Conservation (phyloP, 2,329 filamentous ascomycete species). For the Claviceps sp. region DNA sequence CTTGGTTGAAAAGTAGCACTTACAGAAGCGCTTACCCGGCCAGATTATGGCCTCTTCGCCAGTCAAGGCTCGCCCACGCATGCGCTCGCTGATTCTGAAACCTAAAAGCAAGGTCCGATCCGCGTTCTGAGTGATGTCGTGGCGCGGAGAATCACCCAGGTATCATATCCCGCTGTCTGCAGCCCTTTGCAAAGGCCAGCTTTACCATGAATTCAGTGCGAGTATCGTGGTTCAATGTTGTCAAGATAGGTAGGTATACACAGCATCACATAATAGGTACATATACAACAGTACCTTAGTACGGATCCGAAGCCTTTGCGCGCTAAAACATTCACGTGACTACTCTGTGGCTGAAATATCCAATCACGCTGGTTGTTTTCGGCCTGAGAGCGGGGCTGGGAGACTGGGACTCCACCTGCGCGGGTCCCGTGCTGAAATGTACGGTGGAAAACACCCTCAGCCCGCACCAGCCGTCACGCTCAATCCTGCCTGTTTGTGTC, state of each 20-base stretch:
- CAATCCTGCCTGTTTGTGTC: conserved; percentile 37
- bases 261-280: not conserved
- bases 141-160: not conserved
- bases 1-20: not conserved
- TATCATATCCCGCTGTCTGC: not conserved
- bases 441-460: conserved; percentile 23
- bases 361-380: conserved; percentile 9
- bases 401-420: conserved; percentile 13
- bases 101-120: not conserved
- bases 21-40: too few relatives aligned
- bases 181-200: not conserved
- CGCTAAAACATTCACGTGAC: not conserved
- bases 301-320: not conserved
- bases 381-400: conserved; percentile 11
- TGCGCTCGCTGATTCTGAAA: not conserved
- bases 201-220: not conserved
- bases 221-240: not conserved
- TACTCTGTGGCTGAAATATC: not conserved
- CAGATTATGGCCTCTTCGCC: too few relatives aligned
- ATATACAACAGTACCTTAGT: not conserved
- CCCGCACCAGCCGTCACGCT: conserved; percentile 34
- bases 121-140: not conserved
- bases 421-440: conserved; percentile 30
- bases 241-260: too few relatives aligned
- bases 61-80: too few relatives aligned